Percentiles rank a stretch among this genome's conserved stretches.
Conservation (phyloP, 495 filamentous ascomycete species). For the Patellaria atrata region DNA sequence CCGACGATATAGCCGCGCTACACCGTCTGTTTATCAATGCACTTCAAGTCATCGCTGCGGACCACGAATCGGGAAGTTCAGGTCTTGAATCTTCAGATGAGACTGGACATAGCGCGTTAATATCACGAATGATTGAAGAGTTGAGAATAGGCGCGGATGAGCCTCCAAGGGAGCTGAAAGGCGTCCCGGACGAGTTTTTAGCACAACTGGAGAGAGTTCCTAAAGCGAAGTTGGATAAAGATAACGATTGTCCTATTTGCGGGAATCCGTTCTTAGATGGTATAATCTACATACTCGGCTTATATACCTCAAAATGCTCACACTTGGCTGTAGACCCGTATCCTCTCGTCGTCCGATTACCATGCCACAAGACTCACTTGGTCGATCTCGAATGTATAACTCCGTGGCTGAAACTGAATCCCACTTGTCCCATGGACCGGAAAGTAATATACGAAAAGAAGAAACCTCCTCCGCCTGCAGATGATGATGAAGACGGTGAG, state of each 20-base stretch:
- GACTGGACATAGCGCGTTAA: slow-evolving; percentile 31
- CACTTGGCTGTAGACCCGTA: slow-evolving; percentile 37
- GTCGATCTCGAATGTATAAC: slow-evolving; percentile 93
- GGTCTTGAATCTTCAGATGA: no score
- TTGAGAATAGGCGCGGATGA: slow-evolving; percentile 48
- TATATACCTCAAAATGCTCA: background rate
- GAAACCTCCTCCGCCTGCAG: slow-evolving; percentile 36
- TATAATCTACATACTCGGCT: slow-evolving; percentile 14
- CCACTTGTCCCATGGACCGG: slow-evolving; percentile 79
- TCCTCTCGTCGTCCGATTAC: slow-evolving; percentile 74
- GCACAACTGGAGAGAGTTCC: slow-evolving; percentile 73
- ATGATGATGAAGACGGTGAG: slow-evolving; percentile 31
- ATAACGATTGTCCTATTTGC: slow-evolving; percentile 76
- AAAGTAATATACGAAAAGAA: slow-evolving; percentile 64
- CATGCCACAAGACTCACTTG: slow-evolving; percentile 64
- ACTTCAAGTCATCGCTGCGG: slow-evolving; percentile 30
- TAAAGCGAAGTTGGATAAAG: slow-evolving; percentile 47
- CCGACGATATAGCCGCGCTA: slow-evolving; percentile 53
- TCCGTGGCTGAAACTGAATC: slow-evolving; percentile 79
- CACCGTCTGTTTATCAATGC: slow-evolving; percentile 47
- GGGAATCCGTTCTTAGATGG: slow-evolving; percentile 69
- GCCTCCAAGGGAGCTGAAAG: slow-evolving; percentile 53
- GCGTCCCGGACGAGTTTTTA: slow-evolving; percentile 67
- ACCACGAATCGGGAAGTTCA: background rate
- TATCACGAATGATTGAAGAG: slow-evolving; percentile 45